Evolutionary conservation across 106 monocot species (phyloP).

Genomic region (Dendrobium chrysotoxum): DNA sequence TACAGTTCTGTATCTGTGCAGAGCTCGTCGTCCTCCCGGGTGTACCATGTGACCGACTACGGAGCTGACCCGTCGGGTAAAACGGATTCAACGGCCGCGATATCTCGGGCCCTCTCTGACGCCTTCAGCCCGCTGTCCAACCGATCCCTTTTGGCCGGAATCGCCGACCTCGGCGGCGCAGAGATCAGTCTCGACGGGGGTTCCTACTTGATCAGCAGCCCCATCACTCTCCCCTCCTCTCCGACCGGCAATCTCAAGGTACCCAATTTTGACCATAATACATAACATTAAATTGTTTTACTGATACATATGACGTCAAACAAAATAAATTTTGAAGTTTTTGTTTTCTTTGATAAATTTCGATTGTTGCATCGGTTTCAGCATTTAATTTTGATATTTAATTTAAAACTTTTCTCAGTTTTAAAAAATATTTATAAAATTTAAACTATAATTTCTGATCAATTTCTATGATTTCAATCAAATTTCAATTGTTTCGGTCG

Average conservation of each 20-base stretch:
- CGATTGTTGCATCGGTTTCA: too few relatives aligned
- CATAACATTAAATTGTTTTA: too few relatives aligned
- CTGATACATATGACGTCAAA: too few relatives aligned
- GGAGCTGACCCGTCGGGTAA: slow-evolving; percentile 71
- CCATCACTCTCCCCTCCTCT: slow-evolving; percentile 37
- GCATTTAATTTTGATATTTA: too few relatives aligned
- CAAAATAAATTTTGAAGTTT: too few relatives aligned
- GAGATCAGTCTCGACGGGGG: slow-evolving; percentile 72
- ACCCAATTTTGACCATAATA: background rate
- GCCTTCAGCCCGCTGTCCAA: slow-evolving; percentile 29
- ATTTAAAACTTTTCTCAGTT: too few relatives aligned
- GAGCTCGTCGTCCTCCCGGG: slow-evolving; percentile 22
- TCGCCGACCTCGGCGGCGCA: slow-evolving; percentile 60
- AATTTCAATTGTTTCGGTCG: too few relatives aligned
- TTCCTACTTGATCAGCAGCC: slow-evolving; percentile 37
- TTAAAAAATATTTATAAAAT: too few relatives aligned
- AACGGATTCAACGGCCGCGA: slow-evolving; percentile 47
- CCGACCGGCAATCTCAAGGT: slow-evolving; percentile 68
- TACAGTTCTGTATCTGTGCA: background rate
- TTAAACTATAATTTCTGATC: too few relatives aligned
- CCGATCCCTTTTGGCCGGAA: slow-evolving; percentile 31
- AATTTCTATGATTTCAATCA: too few relatives aligned
- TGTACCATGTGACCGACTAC: slow-evolving; percentile 61
- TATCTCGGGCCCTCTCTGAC: slow-evolving; percentile 39
- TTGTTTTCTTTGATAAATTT: too few relatives aligned